A percentile compares a stretch with the other conserved stretches of the same genome.
Conservation (phyloP, 169 alveolate species). For the Eimeria maxima region DNA sequence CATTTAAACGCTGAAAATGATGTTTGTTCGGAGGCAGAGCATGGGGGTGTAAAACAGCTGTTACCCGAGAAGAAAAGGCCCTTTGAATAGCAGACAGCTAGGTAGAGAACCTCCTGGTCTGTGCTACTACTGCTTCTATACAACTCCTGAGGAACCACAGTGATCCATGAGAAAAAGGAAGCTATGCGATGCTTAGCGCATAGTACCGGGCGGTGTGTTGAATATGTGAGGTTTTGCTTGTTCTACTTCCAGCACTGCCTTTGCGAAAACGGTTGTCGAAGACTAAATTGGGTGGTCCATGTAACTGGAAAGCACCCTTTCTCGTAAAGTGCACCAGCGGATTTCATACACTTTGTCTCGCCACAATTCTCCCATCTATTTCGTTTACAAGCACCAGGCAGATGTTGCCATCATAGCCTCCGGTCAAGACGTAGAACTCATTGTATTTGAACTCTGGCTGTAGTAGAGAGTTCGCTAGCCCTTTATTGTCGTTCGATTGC, state of each 20-base stretch:
- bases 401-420: constrained; percentile 69
- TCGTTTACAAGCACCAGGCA: constrained; percentile 50
- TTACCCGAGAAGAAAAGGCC: constrained; percentile 60
- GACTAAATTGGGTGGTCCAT: background rate
- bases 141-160: background rate
- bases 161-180: too few species aligned
- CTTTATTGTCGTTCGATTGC: background rate
- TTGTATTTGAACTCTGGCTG: background rate
- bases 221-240: background rate
- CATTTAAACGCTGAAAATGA: background rate
- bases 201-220: background rate
- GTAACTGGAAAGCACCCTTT: background rate
- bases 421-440: constrained; percentile 52
- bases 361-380: constrained; percentile 45
- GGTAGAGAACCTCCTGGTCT: constrained; percentile 33
- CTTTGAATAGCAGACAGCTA: background rate
- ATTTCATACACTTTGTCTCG: constrained; percentile 42
- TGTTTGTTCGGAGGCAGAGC: background rate
- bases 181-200: background rate
- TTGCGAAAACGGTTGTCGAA: background rate
- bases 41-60: background rate
- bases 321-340: background rate
- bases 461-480: background rate
- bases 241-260: background rate
- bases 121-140: background rate